Conservation (phyloP, 208 protist species). For the Herpetomonas samuelpessoai region DNA sequence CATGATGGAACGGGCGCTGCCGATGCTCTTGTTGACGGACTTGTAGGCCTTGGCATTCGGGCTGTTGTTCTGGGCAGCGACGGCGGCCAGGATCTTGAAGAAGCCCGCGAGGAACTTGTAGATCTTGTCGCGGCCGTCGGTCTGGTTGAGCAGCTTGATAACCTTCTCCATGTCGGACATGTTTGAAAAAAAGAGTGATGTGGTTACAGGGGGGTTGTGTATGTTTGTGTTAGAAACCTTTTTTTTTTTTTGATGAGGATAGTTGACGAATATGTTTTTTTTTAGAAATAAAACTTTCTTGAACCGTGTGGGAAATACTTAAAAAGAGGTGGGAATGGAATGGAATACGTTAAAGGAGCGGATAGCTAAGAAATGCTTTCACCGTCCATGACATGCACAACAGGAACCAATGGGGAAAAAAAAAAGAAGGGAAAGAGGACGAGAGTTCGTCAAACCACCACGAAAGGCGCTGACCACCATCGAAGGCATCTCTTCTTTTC, state of each 20-base stretch:
- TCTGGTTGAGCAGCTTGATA: slow-evolving; percentile 83
- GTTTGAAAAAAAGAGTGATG: slow-evolving; percentile 4
- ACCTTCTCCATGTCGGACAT: slow-evolving; percentile 80
- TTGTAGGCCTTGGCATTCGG: slow-evolving; percentile 40
- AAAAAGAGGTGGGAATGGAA: too few relatives aligned
- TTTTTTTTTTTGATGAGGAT: too few relatives aligned
- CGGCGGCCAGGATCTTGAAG: slow-evolving; percentile 68
- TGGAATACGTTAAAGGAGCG: too few relatives aligned
- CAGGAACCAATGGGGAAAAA: not conserved
- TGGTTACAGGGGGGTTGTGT: not conserved
- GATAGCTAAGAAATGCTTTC: too few relatives aligned
- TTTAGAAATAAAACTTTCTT: too few relatives aligned
- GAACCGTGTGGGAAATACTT: too few relatives aligned
- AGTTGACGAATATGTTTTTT: too few relatives aligned
- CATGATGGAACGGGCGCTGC: slow-evolving; percentile 83
- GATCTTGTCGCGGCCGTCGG: slow-evolving; percentile 92
- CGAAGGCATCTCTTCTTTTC: too few relatives aligned
- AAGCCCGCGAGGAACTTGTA: slow-evolving; percentile 84
- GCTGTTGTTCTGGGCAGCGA: slow-evolving; percentile 39
- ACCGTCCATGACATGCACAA: too few relatives aligned
- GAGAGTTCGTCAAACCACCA: too few relatives aligned
- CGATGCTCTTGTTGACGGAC: slow-evolving; percentile 70
- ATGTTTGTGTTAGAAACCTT: too few relatives aligned
- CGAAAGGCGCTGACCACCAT: too few relatives aligned
- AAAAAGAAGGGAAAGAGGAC: slow-evolving; percentile 3